These are phyloP conservation scores for Calycina marina DNA, from an alignment of 2,329 filamentous ascomycete species.

Conservation along the genomic window DNA sequence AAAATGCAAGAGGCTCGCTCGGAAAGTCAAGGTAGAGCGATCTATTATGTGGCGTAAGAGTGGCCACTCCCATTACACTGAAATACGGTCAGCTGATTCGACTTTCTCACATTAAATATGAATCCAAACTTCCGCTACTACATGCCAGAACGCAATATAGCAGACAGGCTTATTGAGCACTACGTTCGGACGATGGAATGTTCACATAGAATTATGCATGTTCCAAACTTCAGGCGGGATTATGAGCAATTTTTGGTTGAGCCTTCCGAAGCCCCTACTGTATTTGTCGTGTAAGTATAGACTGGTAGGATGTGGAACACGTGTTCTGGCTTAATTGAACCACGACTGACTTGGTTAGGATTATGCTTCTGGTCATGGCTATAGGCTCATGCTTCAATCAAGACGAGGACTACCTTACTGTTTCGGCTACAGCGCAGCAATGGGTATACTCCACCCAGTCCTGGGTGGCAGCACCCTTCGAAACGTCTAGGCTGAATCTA, in stretches of 20 bases:
- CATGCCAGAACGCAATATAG: constrained; percentile 5
- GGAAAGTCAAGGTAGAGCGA: constrained; percentile 2
- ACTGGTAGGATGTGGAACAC: constrained; percentile 26
- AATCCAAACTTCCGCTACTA: constrained; percentile 1
- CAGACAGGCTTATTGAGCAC: constrained; percentile 24
- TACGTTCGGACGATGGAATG: constrained; percentile 28
- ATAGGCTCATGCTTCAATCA: constrained; percentile 8
- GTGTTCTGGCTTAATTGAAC: constrained; percentile 21
- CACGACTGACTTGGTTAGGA: constrained; percentile 2
- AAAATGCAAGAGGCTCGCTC: constrained; percentile 2
- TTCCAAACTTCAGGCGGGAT: constrained; percentile 29
- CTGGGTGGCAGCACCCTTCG: constrained; percentile 19
- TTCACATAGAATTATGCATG: constrained; percentile 29
- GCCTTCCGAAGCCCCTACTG: constrained; percentile 2
- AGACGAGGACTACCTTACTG: constrained; percentile 1
- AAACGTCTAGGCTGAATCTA: constrained; percentile 32
- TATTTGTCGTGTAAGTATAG: constrained; percentile 7
- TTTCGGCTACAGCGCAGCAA: constrained; percentile 2
- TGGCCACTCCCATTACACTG: too few species aligned
- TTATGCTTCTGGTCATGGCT: constrained; percentile 11
- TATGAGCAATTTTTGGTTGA: constrained; percentile 27
- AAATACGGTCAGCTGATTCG: too few species aligned
- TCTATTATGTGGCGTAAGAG: constrained; percentile 1
- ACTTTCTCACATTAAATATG: too few species aligned
- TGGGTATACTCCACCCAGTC: constrained; percentile 7